Evolutionary conservation across 352 stramenopile genomes (phyloP).

Genomic region (Globisporangium abappressorium): DNA sequence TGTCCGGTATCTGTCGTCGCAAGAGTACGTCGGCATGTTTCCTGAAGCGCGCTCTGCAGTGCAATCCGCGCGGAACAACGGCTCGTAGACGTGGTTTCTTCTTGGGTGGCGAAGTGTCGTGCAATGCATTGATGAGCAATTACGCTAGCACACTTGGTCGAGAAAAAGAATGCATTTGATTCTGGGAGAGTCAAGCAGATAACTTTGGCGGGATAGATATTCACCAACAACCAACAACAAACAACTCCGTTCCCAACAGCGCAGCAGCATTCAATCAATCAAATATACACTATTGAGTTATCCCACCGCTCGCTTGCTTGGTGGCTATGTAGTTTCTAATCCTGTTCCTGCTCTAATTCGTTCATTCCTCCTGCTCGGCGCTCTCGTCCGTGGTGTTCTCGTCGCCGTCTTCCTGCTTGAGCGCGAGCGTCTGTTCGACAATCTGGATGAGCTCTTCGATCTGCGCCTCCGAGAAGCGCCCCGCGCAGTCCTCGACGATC

Average conservation of each 20-base stretch:
- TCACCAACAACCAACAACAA: background rate
- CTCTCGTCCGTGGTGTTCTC: constrained; percentile 29
- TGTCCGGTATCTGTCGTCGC: constrained; percentile 79
- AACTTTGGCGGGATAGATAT: background rate
- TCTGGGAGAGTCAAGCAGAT: background rate
- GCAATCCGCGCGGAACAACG: constrained; percentile 44
- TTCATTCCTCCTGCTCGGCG: constrained; percentile 19
- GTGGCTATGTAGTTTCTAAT: constrained; percentile 3
- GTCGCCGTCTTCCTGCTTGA: constrained; percentile 19
- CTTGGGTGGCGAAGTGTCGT: background rate
- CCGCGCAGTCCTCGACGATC: constrained; percentile 82
- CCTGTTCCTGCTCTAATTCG: background rate
- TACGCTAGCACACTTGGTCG: background rate
- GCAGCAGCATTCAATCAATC: constrained; percentile 4
- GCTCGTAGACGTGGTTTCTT: constrained; percentile 14
- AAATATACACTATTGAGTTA: constrained; percentile 15
- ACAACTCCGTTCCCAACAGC: constrained; percentile 5
- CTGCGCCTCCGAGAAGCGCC: constrained; percentile 71
- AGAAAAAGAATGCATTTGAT: background rate
- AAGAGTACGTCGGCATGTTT: constrained; percentile 90
- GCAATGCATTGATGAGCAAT: background rate
- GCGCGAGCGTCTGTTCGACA: constrained; percentile 60
- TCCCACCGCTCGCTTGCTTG: constrained; percentile 1
- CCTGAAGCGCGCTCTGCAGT: constrained; percentile 70
- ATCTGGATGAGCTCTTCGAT: constrained; percentile 73